Base-by-base conservation (phyloP, 306 rosid genomes). In the Medicago arabica region DNA sequence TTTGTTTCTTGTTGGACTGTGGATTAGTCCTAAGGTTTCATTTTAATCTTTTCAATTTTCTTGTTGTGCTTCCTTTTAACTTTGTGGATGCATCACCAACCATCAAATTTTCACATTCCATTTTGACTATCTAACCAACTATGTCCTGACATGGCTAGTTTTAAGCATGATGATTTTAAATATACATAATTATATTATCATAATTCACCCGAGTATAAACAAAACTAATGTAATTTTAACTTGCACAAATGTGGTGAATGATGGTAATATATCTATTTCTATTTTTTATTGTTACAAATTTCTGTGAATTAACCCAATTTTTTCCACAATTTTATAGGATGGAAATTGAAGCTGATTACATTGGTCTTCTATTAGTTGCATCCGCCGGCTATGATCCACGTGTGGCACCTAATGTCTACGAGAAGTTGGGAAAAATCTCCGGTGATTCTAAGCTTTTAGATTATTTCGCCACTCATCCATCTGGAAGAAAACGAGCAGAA, bases 401-500 rank as follows among this genome's bases (percentile, higher is more conserved):
- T 0, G 58, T 67, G 58, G 72, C 58, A 15, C 72, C 72, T 44
- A 67, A 67, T 21, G 72, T 67, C 31, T 67, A 46, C 21, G 58
- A 67, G 72, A 67, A 67, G 39, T 44, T 67, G 6, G 72, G 72
- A 43, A 67, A 67, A 67, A 17, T 67, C 6, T 43, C 55, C 0
- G 55, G 55, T 1, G 72, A 46, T 3, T 67, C 58, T 13, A 0
- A 3, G 14, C 58, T 67, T 21, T 25, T 13, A 46, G 55, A 46
- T 23, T 67, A 67, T 67, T 54, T 67, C 12, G 44, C 55, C 21
- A 67, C 72, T 46, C 72, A 67, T 77, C 97, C 96, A 41, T 87
- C 90, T 0, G 97, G 94, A 28, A 88, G 70, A 68, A 86, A 88
- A 82, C 86, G 97, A 85, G 91, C 96, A 76, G 76, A 90, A 47